Evolutionary conservation across 106 monocot species (phyloP).

Genomic region (Apostasia shenzhenica): DNA sequence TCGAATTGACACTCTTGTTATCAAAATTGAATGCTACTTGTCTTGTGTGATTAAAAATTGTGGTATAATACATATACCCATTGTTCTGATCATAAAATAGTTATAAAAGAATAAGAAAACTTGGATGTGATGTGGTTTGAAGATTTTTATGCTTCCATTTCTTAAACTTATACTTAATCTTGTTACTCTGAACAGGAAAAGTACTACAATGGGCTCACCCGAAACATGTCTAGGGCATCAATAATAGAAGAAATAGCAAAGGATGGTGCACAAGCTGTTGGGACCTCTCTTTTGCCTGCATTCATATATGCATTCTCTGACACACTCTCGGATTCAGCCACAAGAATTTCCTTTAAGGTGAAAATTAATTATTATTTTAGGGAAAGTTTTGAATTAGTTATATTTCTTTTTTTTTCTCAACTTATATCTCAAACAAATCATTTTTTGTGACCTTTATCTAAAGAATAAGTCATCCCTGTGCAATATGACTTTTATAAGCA

Average conservation of each 20-base stretch:
- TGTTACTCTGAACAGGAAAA: constrained; percentile 31
- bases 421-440: neutral
- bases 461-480: too few species aligned
- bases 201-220: constrained; percentile 49
- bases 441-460: too few species aligned
- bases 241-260: constrained; percentile 41
- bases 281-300: constrained; percentile 28
- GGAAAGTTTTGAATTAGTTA: neutral
- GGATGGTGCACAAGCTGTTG: constrained; percentile 26
- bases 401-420: neutral
- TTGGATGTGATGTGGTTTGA: too few species aligned
- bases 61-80: too few species aligned
- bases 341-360: constrained; percentile 61
- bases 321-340: constrained; percentile 35
- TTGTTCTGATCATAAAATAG: too few species aligned
- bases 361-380: neutral
- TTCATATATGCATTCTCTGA: constrained; percentile 53
- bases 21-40: too few species aligned
- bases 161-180: neutral
- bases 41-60: too few species aligned
- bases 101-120: too few species aligned
- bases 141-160: too few species aligned
- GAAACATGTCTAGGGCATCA: constrained; percentile 27
- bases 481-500: too few species aligned
- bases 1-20: too few species aligned